Base-by-base conservation (phyloP, 257 asterid genomes). In the Fraxinus excelsior region DNA sequence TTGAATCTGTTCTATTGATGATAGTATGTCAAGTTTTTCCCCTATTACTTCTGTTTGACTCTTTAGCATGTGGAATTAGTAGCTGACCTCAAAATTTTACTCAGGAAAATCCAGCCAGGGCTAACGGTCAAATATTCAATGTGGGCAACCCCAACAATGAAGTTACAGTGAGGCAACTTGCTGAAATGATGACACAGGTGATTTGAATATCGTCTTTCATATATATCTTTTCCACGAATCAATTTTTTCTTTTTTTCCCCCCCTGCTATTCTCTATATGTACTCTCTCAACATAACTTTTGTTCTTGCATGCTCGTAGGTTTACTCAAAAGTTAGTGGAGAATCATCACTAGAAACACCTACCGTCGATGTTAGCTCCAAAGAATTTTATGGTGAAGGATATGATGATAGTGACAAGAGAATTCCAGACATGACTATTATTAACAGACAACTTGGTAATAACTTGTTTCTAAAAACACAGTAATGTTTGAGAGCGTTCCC, bases 361-460 rank as follows among this genome's bases (percentile, higher is more conserved):
- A 89, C 97, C 26, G 35, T 88, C 64, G 94, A 91, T 72, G 71
- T 91, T 70, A 91, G 90, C 80, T 90, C 96, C 70, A 86, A 88
- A 88, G 93, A 90, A 80, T 90, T 90, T 56, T 90, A 90, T 37
- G 93, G 96, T 7, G 96, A 86, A 79, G 93, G 96, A 46, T 90
- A 90, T 21, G 96, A 90, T 80, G 96, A 90, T 67, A 90, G 96
- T 72, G 96, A 90, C 77, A 90, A 89, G 84, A 84, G 97, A 79
- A 91, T 91, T 78, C 94, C 97, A 3, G 96, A 90, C 78, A 90
- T 90, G 96, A 88, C 93, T 71, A 86, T 86, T 80, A 90, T 90
- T 83, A 90, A 90, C 88, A 78, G 66, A 76, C 91, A 88, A 78
- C 93, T 90, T 13, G 96, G 96, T 90, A 90, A 65, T 25, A 21